Base-by-base conservation (phyloP, 495 filamentous ascomycete species). In the Tuber melanosporum region DNA sequence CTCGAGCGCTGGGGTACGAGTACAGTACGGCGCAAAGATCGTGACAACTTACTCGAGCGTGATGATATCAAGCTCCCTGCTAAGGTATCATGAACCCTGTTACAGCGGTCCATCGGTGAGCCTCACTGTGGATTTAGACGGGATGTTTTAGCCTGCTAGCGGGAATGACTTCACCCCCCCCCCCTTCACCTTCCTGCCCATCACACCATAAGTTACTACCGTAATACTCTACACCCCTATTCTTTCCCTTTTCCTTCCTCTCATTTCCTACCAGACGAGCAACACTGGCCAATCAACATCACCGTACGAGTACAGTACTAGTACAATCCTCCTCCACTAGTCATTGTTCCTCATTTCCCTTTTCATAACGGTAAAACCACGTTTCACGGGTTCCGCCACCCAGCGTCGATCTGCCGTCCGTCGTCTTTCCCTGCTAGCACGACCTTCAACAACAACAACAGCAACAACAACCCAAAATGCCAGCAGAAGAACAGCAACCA, bases 401-500 rank as follows among this genome's bases (percentile, higher is more conserved):
- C 10, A 19, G 57, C 57, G 57, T 66, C 57, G 57, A 66, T 66
- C 57, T 66, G 26, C 57, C 57, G 57, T 36, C 57, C 26, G 26
- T 8, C 26, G 26, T 66, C 12, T 36, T 8, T 36, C 57, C 26
- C 57, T 36, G 14, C 26, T 15, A 9, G 10, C 57, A 36, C 57
- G 32, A 36, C 57, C 57, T 19, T 36, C 57, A 19, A 66, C 57
- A 32, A 66, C 12, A 26, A 66, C 57, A 3, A 66, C 12, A 26
- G 32, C 57, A 3, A 32, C n/a, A 36, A 12, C 57, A 10, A 6
- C 57, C 87, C 88, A 36, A 36, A 66, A 66, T 66, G 57, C 57
- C 57, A 36, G 14, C 57, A 7, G 26, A 66, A 19, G 26, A 66
- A 19, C 12, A 66, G 15, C 57, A 66, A 17, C 26, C 87, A 1